A percentile compares a stretch with the other conserved stretches of the same genome.
Evolutionary conservation across 345 rosid genomes (phyloP).

Genomic region (Luvunga scandens): DNA sequence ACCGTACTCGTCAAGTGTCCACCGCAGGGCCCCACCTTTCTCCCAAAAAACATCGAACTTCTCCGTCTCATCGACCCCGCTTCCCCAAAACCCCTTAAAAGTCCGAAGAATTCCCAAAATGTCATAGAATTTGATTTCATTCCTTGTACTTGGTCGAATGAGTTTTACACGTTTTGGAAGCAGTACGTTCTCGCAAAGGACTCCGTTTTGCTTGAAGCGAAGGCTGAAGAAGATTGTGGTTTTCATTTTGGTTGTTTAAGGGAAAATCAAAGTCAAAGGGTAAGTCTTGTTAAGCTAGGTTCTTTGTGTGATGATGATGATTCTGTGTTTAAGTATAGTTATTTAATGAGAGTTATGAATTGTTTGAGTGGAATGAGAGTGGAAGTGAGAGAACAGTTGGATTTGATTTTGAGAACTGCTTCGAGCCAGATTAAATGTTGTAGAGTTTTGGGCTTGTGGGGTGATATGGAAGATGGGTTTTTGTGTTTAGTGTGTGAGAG

Average conservation of each 20-base stretch:
- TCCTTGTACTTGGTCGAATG: slow-evolving; percentile 60
- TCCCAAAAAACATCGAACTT: slow-evolving; percentile 86
- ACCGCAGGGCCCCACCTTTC: slow-evolving; percentile 61
- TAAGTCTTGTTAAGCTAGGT: slow-evolving; percentile 52
- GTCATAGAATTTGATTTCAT: slow-evolving; percentile 30
- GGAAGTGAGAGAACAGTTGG: slow-evolving; percentile 44
- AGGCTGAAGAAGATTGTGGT: slow-evolving; percentile 10
- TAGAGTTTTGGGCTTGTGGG: slow-evolving; percentile 73
- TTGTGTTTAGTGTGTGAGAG: slow-evolving; percentile 67
- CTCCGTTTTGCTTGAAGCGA: slow-evolving; percentile 28
- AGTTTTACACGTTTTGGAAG: slow-evolving; percentile 64
- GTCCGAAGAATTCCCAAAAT: neutral
- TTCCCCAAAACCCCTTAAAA: slow-evolving; percentile 17
- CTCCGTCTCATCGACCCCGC: slow-evolving; percentile 43
- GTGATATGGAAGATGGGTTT: slow-evolving; percentile 50
- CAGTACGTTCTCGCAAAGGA: slow-evolving; percentile 48
- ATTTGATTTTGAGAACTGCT: slow-evolving; percentile 35
- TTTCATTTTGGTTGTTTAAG: slow-evolving; percentile 13
- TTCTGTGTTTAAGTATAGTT: slow-evolving; percentile 46
- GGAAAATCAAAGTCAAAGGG: slow-evolving; percentile 24
- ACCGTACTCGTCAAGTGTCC: slow-evolving; percentile 81
- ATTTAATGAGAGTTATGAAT: slow-evolving; percentile 46
- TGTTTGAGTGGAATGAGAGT: slow-evolving; percentile 55
- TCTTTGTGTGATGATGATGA: slow-evolving; percentile 26
- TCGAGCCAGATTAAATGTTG: slow-evolving; percentile 34